A percentile compares a stretch with the other conserved stretches of the same genome.
Conservation (phyloP, 768 basidiomycete genomes). For the Pleurotus giganteus region DNA sequence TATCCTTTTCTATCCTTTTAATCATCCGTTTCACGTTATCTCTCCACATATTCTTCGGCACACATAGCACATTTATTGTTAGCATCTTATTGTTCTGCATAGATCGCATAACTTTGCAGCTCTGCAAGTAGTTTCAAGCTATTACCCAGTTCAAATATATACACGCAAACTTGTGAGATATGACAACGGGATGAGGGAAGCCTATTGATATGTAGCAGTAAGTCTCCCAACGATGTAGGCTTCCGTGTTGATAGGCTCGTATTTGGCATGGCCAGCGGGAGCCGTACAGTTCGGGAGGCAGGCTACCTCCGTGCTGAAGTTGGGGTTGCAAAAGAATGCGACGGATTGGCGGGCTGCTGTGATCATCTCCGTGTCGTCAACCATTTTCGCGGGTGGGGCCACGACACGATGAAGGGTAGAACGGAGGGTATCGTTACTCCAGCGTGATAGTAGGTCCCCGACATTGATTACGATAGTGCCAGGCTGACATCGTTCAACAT, state of each 20-base stretch:
- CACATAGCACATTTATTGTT: conserved; percentile 2
- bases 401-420: conserved; percentile 86
- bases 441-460: conserved; percentile 77
- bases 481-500: conserved; percentile 41
- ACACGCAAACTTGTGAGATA: too few species aligned
- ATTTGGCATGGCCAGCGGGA: conserved; percentile 50
- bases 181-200: too few species aligned
- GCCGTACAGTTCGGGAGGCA: conserved; percentile 62
- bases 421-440: conserved; percentile 79
- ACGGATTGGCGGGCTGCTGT: conserved; percentile 75
- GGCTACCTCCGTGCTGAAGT: conserved; percentile 61
- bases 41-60: not conserved
- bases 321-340: conserved; percentile 87
- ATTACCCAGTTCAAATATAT: too few species aligned
- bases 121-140: not conserved
- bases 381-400: conserved; percentile 54
- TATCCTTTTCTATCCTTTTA: not conserved
- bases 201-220: conserved; percentile 46
- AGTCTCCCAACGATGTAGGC: conserved; percentile 76
- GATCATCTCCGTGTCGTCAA: conserved; percentile 48
- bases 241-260: conserved; percentile 69
- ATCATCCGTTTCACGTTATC: not conserved
- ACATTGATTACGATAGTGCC: conserved; percentile 83
- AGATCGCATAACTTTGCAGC: not conserved
- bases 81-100: not conserved